Conservation (phyloP, 306 rosid genomes). For the Corylus heterophylla region DNA sequence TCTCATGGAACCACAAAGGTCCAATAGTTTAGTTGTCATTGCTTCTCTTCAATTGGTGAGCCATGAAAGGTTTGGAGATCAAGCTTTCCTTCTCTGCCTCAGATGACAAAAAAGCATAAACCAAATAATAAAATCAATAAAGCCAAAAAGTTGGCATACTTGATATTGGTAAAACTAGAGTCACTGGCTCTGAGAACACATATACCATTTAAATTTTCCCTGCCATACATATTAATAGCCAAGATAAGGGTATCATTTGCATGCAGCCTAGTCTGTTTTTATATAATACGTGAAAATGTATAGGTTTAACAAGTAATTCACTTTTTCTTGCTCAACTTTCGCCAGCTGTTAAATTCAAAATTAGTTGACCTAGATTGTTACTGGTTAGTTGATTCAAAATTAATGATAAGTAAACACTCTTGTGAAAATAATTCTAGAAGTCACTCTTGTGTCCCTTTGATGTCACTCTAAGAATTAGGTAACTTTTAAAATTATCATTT, state of each 20-base stretch:
- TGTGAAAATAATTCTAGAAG: not conserved
- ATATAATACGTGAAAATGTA: not conserved
- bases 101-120: not conserved
- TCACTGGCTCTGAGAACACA: not conserved
- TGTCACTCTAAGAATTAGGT: too few relatives aligned
- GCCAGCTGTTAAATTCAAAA: not conserved
- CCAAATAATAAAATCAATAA: not conserved
- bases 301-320: not conserved
- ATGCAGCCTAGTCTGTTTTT: constrained; percentile 8
- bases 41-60: constrained; percentile 12
- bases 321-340: not conserved
- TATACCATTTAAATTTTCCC: not conserved
- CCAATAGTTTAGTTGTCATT: constrained; percentile 5
- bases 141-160: not conserved
- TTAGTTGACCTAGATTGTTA: not conserved
- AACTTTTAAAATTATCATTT: too few relatives aligned
- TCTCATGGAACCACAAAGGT: not conserved
- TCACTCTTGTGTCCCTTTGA: too few relatives aligned
- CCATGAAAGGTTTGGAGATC: constrained; percentile 11
- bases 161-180: not conserved
- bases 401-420: not conserved
- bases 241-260: constrained; percentile 5
- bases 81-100: not conserved
- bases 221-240: constrained; percentile 3
- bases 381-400: not conserved